Conservation (phyloP, 2,329 filamentous ascomycete genomes). For the Meredithiella fracta region DNA sequence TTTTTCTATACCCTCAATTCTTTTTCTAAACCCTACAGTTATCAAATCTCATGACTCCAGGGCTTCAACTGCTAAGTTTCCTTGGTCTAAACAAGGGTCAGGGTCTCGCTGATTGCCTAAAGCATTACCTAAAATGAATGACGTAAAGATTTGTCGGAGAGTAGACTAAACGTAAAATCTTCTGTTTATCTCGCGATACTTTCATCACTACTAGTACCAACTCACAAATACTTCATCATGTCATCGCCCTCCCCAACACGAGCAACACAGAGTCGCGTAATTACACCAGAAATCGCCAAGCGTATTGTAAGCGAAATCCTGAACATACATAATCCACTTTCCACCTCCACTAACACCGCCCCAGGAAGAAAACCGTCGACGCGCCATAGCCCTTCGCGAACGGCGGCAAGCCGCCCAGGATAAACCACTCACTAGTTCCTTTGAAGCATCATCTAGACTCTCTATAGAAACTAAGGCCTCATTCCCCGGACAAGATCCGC, state of each 20-base stretch:
- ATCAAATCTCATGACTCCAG: too few species aligned
- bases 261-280: constrained; percentile 3
- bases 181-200: neutral
- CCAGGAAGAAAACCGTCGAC: constrained; percentile 74
- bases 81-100: neutral
- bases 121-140: neutral
- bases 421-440: neutral
- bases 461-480: neutral
- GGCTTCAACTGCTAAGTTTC: too few species aligned
- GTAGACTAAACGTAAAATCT: neutral
- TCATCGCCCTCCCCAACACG: neutral
- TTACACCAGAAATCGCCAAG: constrained; percentile 37
- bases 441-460: neutral
- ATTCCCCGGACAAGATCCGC: constrained; percentile 39
- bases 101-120: neutral
- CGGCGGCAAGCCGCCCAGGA: constrained; percentile 40
- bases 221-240: neutral
- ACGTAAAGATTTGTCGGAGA: neutral
- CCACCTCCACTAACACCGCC: constrained; percentile 13
- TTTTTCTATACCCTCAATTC: too few species aligned
- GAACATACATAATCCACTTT: neutral
- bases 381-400: constrained; percentile 71
- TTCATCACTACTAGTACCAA: neutral
- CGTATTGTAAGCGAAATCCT: constrained; percentile 31
- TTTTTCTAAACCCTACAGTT: too few species aligned